phyloP scores from a whole-genome alignment of 1,139 yeast genomes.

The Kodamaea anthophila region DNA sequence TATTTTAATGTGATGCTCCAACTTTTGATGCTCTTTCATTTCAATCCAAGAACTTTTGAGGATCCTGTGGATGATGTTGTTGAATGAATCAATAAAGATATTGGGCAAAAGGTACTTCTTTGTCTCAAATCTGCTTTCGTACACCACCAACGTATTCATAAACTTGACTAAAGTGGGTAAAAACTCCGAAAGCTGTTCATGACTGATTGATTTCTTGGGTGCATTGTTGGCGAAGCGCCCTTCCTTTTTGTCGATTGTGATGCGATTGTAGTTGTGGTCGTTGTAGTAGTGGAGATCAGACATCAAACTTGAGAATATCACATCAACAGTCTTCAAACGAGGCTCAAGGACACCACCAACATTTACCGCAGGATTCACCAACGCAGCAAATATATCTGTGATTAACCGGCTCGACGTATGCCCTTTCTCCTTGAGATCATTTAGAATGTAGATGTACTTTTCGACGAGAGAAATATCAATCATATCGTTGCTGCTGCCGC shows the following conservation, averaged over 20 bases:
- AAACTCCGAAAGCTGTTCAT: slow-evolving; percentile 17
- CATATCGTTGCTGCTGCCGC: slow-evolving; percentile 9
- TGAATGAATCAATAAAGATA: slow-evolving; percentile 20
- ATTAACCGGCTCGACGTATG: slow-evolving; percentile 16
- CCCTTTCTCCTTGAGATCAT: slow-evolving; percentile 18
- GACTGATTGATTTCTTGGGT: slow-evolving; percentile 20
- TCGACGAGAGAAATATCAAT: slow-evolving; percentile 25
- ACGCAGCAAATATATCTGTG: slow-evolving; percentile 19
- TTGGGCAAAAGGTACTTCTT: slow-evolving; percentile 16
- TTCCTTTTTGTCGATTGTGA: slow-evolving; percentile 11
- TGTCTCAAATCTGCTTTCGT: slow-evolving; percentile 12
- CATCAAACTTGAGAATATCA: slow-evolving; percentile 25
- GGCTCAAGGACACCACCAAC: slow-evolving; percentile 14
- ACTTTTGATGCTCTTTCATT: slow-evolving; percentile 11
- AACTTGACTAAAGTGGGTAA: slow-evolving; percentile 13
- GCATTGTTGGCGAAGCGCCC: slow-evolving; percentile 16
- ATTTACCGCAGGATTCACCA: slow-evolving; percentile 17
- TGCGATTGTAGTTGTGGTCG: slow-evolving; percentile 25
- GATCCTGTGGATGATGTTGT: slow-evolving; percentile 20
- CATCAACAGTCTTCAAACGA: slow-evolving; percentile 23
- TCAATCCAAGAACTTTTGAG: slow-evolving; percentile 23
- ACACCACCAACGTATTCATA: slow-evolving; percentile 19
- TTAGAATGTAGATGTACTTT: slow-evolving; percentile 29
- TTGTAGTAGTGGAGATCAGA: slow-evolving; percentile 32
- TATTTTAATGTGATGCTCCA: slow-evolving; percentile 21